Conservation (phyloP, 441 rosid species). For the Populus hybrid region DNA sequence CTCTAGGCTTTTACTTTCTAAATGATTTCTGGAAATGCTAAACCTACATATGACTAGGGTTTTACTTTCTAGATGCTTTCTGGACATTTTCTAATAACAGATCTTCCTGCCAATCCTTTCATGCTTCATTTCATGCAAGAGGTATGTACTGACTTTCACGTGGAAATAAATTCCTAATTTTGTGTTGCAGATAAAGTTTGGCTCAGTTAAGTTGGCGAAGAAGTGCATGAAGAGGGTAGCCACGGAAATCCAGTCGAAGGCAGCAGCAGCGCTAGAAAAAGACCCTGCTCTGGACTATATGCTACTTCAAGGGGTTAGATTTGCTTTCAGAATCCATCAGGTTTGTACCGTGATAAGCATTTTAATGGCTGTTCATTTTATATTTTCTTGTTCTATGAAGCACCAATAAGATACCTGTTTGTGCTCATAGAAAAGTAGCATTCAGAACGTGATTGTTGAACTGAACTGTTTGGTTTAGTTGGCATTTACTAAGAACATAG, state of each 20-base stretch:
- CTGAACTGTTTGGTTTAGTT: not conserved
- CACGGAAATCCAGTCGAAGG: constrained; percentile 45
- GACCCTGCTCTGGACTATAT: constrained; percentile 70
- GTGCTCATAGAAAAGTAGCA: not conserved
- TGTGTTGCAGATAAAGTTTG: constrained; percentile 53
- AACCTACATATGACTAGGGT: not conserved
- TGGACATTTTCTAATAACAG: not conserved
- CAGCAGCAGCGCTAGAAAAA: constrained; percentile 44
- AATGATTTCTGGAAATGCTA: not conserved
- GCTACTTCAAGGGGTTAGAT: constrained; percentile 79
- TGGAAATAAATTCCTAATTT: not conserved
- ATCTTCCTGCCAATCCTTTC: too few relatives aligned
- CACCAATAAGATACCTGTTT: not conserved
- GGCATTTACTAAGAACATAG: not conserved
- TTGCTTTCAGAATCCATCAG: constrained; percentile 84
- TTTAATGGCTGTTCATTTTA: not conserved
- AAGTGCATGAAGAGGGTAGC: constrained; percentile 72
- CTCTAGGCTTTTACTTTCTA: not conserved
- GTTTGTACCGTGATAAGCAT: constrained; percentile 20
- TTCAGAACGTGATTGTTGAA: not conserved
- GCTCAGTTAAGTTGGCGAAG: constrained; percentile 67
- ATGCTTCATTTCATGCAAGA: too few relatives aligned
- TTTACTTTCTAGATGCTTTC: not conserved
- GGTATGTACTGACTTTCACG: not conserved
- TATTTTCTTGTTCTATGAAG: not conserved